Evolutionary conservation across 306 rosid genomes (phyloP), one percentile per base, ranked within the genome.

Genomic region (Parietaria judaica): DNA sequence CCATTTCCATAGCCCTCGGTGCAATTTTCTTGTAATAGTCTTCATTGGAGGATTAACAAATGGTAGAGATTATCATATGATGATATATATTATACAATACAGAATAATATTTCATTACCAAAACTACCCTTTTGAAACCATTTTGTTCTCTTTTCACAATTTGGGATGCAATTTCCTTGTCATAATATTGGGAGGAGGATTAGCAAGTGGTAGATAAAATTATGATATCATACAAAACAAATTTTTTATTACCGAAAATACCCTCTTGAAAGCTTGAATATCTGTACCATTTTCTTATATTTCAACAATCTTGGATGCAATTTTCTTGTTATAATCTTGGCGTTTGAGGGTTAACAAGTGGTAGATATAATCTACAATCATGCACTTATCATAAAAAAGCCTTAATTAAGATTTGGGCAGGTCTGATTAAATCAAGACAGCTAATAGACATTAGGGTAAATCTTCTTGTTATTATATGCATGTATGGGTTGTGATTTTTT

Each of bases 391-490:
- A 77, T 78, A 41, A 75, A 56, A 78, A 88, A 82, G 80, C 84
- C 84, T 79, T 66, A 70, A 46, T 75, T 74, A 82, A 79, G 88
- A 84, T 86, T 88, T 82, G 95, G 74, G 64, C 65, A 81, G 78
- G 64, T 75, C 74, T 84, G 57, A 80, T 88, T 79, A 83, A 81
- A 72, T 73, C 81, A 73, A 74, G 83, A 91, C 96, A 87, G 95
- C 91, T 80, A 87, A 85, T 76, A 69, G 75, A 79, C 84, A 65
- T 67, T 68, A 78, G 72, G 73, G 84, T 78, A 67, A 81, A 84
- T 85, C 76, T 78, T 76, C 80, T 66, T 53, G 75, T 79, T 83
- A 84, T 70, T 77, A 80, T 77, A 73, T 63, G 13, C 16, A 58
- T 46, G 70, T 56, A 54, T 82, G 51, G 62, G 72, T 73, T 72